Percentiles rank a stretch among this genome's conserved stretches.
phyloP scores from a whole-genome alignment of 345 rosid genomes.

The Trapa bicornis region DNA sequence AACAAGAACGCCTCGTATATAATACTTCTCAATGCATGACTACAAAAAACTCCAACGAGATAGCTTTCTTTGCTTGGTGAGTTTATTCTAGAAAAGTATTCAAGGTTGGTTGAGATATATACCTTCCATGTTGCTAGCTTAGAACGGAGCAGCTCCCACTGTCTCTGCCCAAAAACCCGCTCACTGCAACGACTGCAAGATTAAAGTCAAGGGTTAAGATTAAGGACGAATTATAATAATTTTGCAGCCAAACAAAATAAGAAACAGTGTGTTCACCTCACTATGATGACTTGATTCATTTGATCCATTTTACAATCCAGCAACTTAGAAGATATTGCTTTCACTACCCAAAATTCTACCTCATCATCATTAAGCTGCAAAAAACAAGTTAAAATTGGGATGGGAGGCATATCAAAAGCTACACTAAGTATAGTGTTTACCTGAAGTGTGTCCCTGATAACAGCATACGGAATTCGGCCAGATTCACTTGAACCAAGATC shows the following conservation, averaged over 20 bases:
- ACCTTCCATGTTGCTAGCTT: constrained; percentile 81
- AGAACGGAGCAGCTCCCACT: constrained; percentile 56
- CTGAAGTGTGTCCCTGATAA: constrained; percentile 52
- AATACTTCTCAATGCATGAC: background rate
- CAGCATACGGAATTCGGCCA: constrained; percentile 55
- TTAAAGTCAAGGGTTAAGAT: background rate
- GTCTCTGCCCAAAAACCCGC: constrained; percentile 58
- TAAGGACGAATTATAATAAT: background rate
- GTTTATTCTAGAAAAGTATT: background rate
- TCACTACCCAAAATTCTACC: constrained; percentile 79
- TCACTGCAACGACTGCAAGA: constrained; percentile 53
- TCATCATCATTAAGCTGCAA: constrained; percentile 58
- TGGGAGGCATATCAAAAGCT: no score
- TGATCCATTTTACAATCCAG: constrained; percentile 83
- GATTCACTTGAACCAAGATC: constrained; percentile 63
- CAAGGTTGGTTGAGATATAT: constrained; percentile 8
- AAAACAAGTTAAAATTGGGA: no score
- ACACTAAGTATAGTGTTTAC: no score
- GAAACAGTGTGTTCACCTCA: constrained; percentile 35
- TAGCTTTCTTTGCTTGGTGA: background rate
- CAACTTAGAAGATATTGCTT: constrained; percentile 70
- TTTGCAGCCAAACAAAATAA: background rate
- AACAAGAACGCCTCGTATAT: background rate
- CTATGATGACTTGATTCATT: constrained; percentile 69
- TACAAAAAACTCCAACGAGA: background rate